Evolutionary conservation across 768 basidiomycete species (phyloP), one percentile per base, ranked within the genome.

Genomic region (Pisolithus tinctorius): DNA sequence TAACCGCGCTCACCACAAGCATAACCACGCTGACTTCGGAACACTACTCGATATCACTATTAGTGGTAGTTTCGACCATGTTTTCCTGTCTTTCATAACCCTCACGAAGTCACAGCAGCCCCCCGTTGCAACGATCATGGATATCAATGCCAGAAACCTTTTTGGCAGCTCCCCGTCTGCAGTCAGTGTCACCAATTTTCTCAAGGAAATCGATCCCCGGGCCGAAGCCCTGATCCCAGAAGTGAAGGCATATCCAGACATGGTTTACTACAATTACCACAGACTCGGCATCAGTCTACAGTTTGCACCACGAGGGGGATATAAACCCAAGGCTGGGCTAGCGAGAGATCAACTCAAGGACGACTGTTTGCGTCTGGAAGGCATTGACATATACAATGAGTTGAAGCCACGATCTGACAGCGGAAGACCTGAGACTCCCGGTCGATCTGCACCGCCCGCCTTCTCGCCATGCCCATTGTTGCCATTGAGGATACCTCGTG

Each of bases 191-290:
- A 38, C 66, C 6, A 61, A 66, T 9, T 80, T 76, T 54, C 68
- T 88, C 50, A 36, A 62, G 9, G 61, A 60, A 7, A 59, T 82
- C 13, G 58, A 70, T 6, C 37, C 59, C 7, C 52, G 69, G 1
- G 44, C 53, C n/a, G 38, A 64, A 14, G 48, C 55, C 17, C 56
- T 61, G 45, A 42, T 44, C 11, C 83, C 88, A 30, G 79, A 88
- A 58, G 70, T 92, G 67, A 92, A 89, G 64, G 73, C 82, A 0
- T 93, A 90, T 65, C 64, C 88, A 27, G 91, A 96, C 65, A 78
- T 79, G 7, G 82, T 92, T 56, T 98, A 93, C 73, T 79, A 89
- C 72, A 94, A 90, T 65, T 94, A 91, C 71, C 78, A 76, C 61
- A 30, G 75, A 1, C 74, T 94, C 29, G 94, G 94, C 10, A 60